Conservation (phyloP, 2,329 filamentous ascomycete species). For the Trichoderma simmonsii region DNA sequence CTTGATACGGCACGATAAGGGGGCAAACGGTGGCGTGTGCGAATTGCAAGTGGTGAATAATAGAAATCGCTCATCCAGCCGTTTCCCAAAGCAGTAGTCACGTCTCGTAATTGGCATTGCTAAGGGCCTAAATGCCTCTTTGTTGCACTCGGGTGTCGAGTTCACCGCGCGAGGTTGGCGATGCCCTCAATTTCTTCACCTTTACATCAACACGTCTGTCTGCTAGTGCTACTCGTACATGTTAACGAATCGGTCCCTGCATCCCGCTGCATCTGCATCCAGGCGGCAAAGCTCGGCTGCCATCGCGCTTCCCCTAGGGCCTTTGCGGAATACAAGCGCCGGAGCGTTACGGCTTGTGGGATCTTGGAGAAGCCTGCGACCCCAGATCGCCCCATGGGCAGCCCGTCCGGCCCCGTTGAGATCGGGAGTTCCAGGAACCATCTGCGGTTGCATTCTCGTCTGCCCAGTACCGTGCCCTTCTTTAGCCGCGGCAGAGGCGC, state of each 20-base stretch:
- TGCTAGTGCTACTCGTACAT: background rate
- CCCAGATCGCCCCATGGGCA: slow-evolving; percentile 14
- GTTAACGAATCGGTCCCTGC: background rate
- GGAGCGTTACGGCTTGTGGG: slow-evolving; percentile 19
- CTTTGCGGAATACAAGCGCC: slow-evolving; percentile 18
- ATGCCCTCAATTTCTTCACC: slow-evolving; percentile 14
- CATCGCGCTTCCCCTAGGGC: slow-evolving; percentile 15
- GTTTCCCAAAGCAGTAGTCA: background rate
- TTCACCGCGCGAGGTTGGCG: background rate
- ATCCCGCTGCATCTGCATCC: background rate
- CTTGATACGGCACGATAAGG: slow-evolving; percentile 16
- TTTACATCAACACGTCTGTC: background rate
- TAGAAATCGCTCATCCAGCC: slow-evolving; percentile 18
- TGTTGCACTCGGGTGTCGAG: background rate
- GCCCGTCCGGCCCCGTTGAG: slow-evolving; percentile 14
- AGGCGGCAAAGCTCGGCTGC: slow-evolving; percentile 18
- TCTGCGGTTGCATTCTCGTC: slow-evolving; percentile 7
- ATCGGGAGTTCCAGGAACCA: slow-evolving; percentile 19
- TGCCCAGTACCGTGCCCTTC: slow-evolving; percentile 3
- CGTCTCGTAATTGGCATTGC: slow-evolving; percentile 4
- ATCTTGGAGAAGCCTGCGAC: slow-evolving; percentile 16
- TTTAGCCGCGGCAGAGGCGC: slow-evolving; percentile 12
- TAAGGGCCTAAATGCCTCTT: background rate
- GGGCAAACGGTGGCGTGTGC: background rate
- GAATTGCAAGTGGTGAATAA: slow-evolving; percentile 10